phyloP scores from a whole-genome alignment of 2,329 filamentous ascomycete species.

The Cladorrhinum sp. region DNA sequence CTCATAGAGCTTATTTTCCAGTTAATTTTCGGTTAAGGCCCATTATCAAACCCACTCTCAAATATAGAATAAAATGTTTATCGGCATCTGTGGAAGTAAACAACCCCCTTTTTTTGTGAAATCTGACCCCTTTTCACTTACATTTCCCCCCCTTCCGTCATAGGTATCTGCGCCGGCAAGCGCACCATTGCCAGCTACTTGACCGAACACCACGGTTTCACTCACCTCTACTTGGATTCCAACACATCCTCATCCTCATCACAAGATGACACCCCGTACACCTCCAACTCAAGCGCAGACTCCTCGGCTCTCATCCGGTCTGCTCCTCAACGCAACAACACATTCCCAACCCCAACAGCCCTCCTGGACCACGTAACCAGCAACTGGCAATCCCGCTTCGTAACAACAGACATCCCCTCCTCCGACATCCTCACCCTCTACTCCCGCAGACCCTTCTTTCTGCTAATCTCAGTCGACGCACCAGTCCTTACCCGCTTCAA shows the following conservation, averaged over 20 bases:
- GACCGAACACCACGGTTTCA: constrained; percentile 78
- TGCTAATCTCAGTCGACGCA: constrained; percentile 87
- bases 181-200: constrained; percentile 86
- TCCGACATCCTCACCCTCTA: constrained; percentile 72
- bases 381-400: constrained; percentile 79
- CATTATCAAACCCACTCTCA: neutral
- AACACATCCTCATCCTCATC: neutral
- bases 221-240: constrained; percentile 59
- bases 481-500: constrained; percentile 81
- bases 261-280: neutral
- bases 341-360: constrained; percentile 60
- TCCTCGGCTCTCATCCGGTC: neutral
- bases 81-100: constrained; percentile 71
- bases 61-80: constrained; percentile 56
- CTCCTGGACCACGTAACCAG: constrained; percentile 84
- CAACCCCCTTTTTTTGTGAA: constrained; percentile 7
- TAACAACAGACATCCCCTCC: constrained; percentile 78
- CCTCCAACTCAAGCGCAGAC: neutral
- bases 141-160: constrained; percentile 2
- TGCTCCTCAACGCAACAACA: constrained; percentile 8
- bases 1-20: neutral
- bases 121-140: constrained; percentile 14
- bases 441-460: constrained; percentile 80
- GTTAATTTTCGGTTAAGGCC: too few species aligned
- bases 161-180: constrained; percentile 92